Conservation (phyloP, 2,329 filamentous ascomycete genomes). For the Sphaerostilbella broomeana region DNA sequence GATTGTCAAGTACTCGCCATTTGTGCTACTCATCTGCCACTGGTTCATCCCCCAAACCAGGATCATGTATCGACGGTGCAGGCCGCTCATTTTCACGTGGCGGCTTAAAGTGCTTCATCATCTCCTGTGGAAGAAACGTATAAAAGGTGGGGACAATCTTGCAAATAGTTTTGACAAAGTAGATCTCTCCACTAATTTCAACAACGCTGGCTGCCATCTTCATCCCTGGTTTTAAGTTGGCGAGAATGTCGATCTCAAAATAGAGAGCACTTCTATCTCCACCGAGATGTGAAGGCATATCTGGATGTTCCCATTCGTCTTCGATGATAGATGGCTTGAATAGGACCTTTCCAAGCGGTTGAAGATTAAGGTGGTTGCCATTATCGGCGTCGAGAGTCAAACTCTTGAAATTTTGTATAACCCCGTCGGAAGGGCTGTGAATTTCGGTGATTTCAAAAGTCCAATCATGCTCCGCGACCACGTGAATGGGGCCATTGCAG, state of each 20-base stretch:
- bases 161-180: conserved; percentile 55
- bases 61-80: conserved; percentile 37
- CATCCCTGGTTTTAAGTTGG: conserved; percentile 56
- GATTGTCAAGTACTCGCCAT: no score
- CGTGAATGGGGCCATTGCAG: conserved; percentile 12
- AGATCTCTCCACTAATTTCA: conserved; percentile 56
- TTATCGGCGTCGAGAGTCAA: conserved; percentile 24
- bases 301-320: conserved; percentile 39
- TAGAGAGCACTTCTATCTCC: conserved; percentile 44
- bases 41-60: conserved; percentile 19
- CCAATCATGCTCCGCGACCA: conserved; percentile 40
- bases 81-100: conserved; percentile 41
- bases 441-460: conserved; percentile 56
- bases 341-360: conserved; percentile 39
- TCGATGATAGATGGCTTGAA: conserved; percentile 41
- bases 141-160: conserved; percentile 57
- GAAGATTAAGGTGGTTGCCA: conserved; percentile 23
- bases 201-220: conserved; percentile 52
- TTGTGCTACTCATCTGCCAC: conserved; percentile 18
- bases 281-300: conserved; percentile 11
- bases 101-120: conserved; percentile 61
- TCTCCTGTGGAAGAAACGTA: conserved; percentile 58
- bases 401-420: conserved; percentile 38
- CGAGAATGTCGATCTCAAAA: conserved; percentile 54
- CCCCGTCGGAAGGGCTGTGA: conserved; percentile 35